These are phyloP conservation scores for Eudorina sp. DNA, from an alignment of 139 green algal genomes.

Conservation along the genomic window DNA sequence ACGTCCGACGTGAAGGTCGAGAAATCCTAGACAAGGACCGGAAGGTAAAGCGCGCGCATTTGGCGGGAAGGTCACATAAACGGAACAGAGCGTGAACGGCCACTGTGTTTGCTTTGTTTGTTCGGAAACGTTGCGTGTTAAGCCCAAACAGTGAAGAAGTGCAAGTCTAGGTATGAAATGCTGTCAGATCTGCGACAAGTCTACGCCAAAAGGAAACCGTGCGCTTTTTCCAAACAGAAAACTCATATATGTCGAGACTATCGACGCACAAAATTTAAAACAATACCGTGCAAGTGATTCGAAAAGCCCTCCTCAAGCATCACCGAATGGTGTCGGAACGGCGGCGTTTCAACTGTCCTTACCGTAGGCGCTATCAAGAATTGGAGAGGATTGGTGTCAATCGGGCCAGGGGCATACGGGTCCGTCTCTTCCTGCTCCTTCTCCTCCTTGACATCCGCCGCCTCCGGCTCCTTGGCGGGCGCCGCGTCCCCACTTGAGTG, in stretches of 20 bases:
- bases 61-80: not conserved
- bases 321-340: not conserved
- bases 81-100: no score
- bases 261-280: no score
- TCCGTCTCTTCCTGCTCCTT: not conserved
- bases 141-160: no score
- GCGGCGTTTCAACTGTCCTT: not conserved
- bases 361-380: conserved; percentile 60
- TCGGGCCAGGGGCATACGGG: not conserved
- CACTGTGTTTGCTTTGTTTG: no score
- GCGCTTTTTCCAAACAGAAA: no score
- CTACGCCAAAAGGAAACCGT: no score
- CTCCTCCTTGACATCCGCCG: not conserved
- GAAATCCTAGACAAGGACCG: not conserved
- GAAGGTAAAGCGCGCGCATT: not conserved
- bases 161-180: no score
- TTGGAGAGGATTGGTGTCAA: conserved; percentile 54
- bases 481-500: not conserved
- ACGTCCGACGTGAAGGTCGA: conserved; percentile 43
- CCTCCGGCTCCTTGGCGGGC: not conserved
- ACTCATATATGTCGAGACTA: no score
- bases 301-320: no score
- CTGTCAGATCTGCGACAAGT: no score
- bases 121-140: no score
- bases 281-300: no score